phyloP scores from a whole-genome alignment of 805 yeast genomes.

The Kregervanrija pseudodelftensis region DNA sequence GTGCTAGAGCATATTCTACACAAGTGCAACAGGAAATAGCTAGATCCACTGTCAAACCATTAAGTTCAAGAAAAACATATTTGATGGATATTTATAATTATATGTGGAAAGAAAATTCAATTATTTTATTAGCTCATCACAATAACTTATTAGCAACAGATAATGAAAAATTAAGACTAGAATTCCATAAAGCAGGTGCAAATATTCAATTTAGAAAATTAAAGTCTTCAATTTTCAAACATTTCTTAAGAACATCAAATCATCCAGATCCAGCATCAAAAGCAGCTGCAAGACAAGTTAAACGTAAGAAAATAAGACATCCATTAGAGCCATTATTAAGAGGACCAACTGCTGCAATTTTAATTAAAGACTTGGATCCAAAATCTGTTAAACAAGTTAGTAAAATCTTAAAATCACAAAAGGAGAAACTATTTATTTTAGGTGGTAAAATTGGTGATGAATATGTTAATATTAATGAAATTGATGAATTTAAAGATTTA shows the following conservation, averaged over 20 bases:
- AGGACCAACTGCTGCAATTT: conserved; percentile 83
- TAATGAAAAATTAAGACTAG: conserved; percentile 53
- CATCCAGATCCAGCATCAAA: conserved; percentile 68
- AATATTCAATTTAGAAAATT: conserved; percentile 48
- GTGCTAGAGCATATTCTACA: background rate
- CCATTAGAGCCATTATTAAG: conserved; percentile 63
- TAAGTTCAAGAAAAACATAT: conserved; percentile 76
- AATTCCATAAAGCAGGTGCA: conserved; percentile 61
- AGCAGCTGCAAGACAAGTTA: conserved; percentile 34
- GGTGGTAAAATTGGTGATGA: conserved; percentile 78
- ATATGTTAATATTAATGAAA: conserved; percentile 42
- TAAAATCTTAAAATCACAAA: conserved; percentile 51
- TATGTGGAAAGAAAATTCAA: conserved; percentile 58
- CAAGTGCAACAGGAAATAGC: background rate
- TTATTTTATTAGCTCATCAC: conserved; percentile 77
- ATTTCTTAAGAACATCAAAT: conserved; percentile 63
- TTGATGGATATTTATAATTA: conserved; percentile 74
- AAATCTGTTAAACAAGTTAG: conserved; percentile 51
- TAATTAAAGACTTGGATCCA: conserved; percentile 69
- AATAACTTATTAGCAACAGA: conserved; percentile 71
- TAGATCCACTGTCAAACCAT: conserved; percentile 45
- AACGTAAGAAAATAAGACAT: conserved; percentile 42
- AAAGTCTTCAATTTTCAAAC: conserved; percentile 63
- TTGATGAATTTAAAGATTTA: conserved; percentile 62
- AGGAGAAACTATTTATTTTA: conserved; percentile 69